These are phyloP conservation scores for Lentinula raphanica DNA, from an alignment of 768 basidiomycete species.

Conservation along the genomic window DNA sequence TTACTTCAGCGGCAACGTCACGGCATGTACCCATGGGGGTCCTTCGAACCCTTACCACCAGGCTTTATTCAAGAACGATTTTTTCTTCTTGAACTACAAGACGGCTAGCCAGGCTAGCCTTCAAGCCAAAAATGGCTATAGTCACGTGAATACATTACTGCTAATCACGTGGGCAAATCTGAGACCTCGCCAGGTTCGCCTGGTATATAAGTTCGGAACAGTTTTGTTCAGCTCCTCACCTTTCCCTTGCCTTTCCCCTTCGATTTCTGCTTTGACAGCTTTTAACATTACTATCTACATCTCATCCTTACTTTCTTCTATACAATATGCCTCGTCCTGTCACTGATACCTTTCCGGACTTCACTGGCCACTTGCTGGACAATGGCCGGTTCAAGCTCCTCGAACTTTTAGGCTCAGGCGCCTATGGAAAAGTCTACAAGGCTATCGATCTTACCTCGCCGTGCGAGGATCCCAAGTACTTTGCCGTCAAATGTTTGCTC, in stretches of 20 bases:
- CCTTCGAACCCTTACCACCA: no score
- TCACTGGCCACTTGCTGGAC: conserved; percentile 47
- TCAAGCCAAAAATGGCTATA: not conserved
- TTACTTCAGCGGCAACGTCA: no score
- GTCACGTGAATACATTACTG: not conserved
- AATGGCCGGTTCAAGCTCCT: conserved; percentile 56
- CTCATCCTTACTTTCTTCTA: not conserved
- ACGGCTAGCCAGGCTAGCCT: no score
- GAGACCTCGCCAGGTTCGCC: not conserved
- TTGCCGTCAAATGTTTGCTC: conserved; percentile 75
- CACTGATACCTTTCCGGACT: conserved; percentile 43
- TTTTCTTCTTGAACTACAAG: no score
- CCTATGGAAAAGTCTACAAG: conserved; percentile 74
- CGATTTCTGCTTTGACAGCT: conserved; percentile 13
- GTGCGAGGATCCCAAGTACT: conserved; percentile 34
- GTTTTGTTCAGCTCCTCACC: conserved; percentile 12
- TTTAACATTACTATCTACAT: conserved; percentile 5
- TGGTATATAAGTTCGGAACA: conserved; percentile 8
- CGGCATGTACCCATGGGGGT: no score
- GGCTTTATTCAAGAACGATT: no score
- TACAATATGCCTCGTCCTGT: conserved; percentile 31
- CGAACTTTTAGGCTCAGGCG: conserved; percentile 64
- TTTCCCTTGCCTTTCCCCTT: no score
- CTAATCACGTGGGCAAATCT: no score
- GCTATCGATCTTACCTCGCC: conserved; percentile 49